phyloP scores from a whole-genome alignment of 495 filamentous ascomycete species.

The Niebla homalea region DNA sequence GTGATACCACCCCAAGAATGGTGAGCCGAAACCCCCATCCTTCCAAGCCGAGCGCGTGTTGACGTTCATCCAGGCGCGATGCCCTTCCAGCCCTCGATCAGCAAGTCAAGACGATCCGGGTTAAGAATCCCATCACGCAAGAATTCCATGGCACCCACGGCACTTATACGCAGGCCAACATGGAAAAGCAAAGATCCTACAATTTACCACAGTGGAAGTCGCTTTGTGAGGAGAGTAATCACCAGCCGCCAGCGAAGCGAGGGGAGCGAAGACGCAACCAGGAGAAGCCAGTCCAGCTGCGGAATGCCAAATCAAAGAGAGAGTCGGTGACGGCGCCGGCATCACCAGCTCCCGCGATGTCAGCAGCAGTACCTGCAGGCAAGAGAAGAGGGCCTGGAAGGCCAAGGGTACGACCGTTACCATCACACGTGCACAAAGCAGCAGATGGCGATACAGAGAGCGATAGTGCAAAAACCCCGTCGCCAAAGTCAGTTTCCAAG shows the following conservation, averaged over 20 bases:
- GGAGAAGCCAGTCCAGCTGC: constrained; percentile 39
- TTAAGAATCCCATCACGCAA: constrained; percentile 94
- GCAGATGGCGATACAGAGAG: constrained; percentile 33
- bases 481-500: constrained; percentile 38
- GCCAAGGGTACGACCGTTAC: constrained; percentile 14
- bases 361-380: constrained; percentile 17
- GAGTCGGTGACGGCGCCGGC: constrained; percentile 6
- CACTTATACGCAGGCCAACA: constrained; percentile 89
- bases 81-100: constrained; percentile 66
- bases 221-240: constrained; percentile 80
- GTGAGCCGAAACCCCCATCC: constrained; percentile 33
- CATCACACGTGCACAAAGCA: constrained; percentile 10
- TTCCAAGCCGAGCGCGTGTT: background rate
- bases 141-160: constrained; percentile 92
- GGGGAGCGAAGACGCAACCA: constrained; percentile 75
- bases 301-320: constrained; percentile 19
- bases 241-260: constrained; percentile 88
- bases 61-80: constrained; percentile 40
- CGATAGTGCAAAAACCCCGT: constrained; percentile 32
- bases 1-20: constrained; percentile 91
- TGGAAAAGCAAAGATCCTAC: constrained; percentile 88
- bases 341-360: constrained; percentile 16
- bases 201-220: constrained; percentile 92
- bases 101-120: constrained; percentile 75
- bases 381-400: constrained; percentile 35